Percentiles rank a stretch among this genome's conserved stretches.
Conservation (phyloP, 352 stramenopile species). For the Thraustochytrium sp. region DNA sequence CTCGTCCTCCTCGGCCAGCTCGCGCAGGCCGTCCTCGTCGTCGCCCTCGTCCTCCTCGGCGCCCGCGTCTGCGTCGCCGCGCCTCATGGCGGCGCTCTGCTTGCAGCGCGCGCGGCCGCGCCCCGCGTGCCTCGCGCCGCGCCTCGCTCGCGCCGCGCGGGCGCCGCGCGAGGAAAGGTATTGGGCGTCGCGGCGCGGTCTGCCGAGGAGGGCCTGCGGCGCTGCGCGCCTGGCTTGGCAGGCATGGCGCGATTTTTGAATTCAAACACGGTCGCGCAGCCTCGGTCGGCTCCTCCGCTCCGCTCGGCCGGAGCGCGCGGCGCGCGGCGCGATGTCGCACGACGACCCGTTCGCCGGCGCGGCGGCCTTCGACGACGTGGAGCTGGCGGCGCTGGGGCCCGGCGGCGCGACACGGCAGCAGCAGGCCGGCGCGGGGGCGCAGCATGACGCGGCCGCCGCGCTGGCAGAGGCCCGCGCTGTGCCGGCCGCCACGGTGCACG, state of each 20-base stretch:
- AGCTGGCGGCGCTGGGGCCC: background rate
- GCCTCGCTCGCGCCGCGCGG: background rate
- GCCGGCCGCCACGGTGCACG: background rate
- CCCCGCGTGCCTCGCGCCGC: background rate
- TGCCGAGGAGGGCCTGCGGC: too few relatives aligned
- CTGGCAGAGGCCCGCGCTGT: background rate
- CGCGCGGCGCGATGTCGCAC: background rate
- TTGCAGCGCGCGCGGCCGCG: background rate
- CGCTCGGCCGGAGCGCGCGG: background rate
- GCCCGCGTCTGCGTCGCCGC: background rate
- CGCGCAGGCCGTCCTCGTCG: background rate
- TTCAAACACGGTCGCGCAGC: too few relatives aligned
- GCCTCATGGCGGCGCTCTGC: background rate
- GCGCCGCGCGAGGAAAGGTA: background rate
- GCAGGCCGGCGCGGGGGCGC: background rate
- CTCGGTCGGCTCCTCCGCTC: background rate
- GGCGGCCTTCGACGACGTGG: constrained; percentile 12
- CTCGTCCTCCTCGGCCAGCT: background rate
- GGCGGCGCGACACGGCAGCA: background rate
- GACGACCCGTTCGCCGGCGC: constrained; percentile 14
- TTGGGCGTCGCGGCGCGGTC: background rate
- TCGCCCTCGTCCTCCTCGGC: background rate
- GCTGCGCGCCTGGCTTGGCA: too few relatives aligned
- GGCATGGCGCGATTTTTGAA: too few relatives aligned
- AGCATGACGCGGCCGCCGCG: background rate